Conservation (phyloP, 169 alveolate species). For the Pseudocohnilembus persalinus region DNA sequence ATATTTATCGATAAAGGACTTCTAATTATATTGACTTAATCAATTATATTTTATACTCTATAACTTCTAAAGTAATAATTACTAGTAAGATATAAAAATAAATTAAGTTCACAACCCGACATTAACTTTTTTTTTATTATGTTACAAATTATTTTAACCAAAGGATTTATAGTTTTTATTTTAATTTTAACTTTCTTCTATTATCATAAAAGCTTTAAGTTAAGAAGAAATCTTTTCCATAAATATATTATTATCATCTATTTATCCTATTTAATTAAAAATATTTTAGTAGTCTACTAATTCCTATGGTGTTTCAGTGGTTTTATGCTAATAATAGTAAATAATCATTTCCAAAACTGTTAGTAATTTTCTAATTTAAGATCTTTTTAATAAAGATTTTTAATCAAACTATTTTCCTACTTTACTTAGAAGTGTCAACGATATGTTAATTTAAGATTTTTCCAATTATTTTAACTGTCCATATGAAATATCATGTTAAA, state of each 20-base stretch:
- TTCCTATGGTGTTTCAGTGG: background rate
- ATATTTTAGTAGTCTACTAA: background rate
- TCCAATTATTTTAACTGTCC: background rate
- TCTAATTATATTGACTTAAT: no score
- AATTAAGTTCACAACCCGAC: no score
- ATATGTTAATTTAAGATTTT: background rate
- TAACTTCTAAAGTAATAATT: no score
- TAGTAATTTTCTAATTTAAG: background rate
- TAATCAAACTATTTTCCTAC: background rate
- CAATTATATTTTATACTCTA: no score
- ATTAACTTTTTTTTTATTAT: no score
- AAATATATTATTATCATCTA: background rate
- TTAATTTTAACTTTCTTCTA: background rate
- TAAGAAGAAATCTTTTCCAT: background rate
- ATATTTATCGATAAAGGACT: no score
- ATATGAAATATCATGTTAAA: background rate
- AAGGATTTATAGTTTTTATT: constrained; percentile 7
- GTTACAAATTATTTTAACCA: no score
- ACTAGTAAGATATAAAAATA: no score
- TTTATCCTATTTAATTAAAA: background rate
- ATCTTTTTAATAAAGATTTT: no score
- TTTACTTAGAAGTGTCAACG: background rate
- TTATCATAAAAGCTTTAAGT: background rate
- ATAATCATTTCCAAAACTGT: background rate
- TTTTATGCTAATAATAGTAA: background rate